phyloP scores from a whole-genome alignment of 208 protist species.

The Leishmania martiniquensis region DNA sequence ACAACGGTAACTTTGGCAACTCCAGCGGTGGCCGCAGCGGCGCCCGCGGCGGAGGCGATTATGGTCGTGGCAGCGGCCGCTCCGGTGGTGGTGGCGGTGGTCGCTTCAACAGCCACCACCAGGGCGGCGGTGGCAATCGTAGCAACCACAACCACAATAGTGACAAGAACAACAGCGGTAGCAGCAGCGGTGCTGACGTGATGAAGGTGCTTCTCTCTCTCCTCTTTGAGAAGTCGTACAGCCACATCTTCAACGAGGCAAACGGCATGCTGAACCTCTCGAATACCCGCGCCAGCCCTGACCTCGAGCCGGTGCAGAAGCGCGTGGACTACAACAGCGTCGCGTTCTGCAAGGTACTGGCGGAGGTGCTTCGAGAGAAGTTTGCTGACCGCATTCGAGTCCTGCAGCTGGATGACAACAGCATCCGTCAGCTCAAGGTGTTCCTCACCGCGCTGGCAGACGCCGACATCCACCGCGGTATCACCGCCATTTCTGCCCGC shows the following conservation, averaged over 20 bases:
- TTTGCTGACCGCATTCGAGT: conserved; percentile 63
- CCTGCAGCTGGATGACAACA: conserved; percentile 70
- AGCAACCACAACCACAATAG: conserved; percentile 26
- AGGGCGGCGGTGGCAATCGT: conserved; percentile 14
- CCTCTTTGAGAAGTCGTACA: conserved; percentile 74
- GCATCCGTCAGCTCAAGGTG: conserved; percentile 60
- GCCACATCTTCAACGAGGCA: conserved; percentile 44
- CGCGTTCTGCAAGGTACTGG: conserved; percentile 75
- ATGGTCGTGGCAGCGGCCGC: conserved; percentile 4
- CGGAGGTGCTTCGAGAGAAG: conserved; percentile 65
- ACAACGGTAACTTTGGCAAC: conserved; percentile 16
- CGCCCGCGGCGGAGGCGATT: not conserved
- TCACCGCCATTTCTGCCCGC: conserved; percentile 75
- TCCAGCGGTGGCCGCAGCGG: conserved; percentile 21
- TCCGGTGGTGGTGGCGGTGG: conserved; percentile 24
- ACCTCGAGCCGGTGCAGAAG: conserved; percentile 61
- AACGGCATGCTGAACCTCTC: conserved; percentile 69
- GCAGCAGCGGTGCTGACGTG: conserved; percentile 53
- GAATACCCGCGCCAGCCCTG: conserved; percentile 54
- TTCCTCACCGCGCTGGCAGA: conserved; percentile 70
- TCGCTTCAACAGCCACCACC: conserved; percentile 1
- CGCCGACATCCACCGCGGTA: conserved; percentile 57
- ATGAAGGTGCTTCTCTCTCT: conserved; percentile 82
- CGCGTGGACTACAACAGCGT: conserved; percentile 88
- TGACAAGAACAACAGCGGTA: conserved; percentile 35